Percentiles rank a stretch among this genome's conserved stretches.
Conservation (phyloP, 345 rosid genomes). For the Boechera divaricarpa region DNA sequence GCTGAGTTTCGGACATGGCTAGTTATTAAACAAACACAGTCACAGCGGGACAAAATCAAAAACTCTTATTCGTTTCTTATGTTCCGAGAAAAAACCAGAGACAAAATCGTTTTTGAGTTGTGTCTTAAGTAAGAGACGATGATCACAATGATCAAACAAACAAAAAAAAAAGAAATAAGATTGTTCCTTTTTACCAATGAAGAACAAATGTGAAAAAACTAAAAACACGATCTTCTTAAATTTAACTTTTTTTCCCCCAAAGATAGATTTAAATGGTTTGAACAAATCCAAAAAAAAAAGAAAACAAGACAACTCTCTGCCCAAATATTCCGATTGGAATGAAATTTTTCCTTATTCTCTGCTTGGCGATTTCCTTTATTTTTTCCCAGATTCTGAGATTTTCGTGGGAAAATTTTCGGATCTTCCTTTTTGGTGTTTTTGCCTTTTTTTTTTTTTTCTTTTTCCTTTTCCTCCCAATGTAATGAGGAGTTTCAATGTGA, state of each 20-base stretch:
- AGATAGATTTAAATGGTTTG: conserved; percentile 42
- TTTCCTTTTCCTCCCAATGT: neutral
- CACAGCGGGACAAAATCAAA: conserved; percentile 17
- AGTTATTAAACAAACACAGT: conserved; percentile 30
- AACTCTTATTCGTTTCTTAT: conserved; percentile 13
- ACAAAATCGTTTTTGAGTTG: conserved; percentile 13
- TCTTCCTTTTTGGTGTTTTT: conserved; percentile 38
- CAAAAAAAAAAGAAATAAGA: conserved; percentile 14
- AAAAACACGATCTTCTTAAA: conserved; percentile 19
- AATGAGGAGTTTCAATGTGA: conserved; percentile 42
- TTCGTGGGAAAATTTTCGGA: conserved; percentile 53
- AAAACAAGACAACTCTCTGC: conserved; percentile 44
- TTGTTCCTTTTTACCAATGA: conserved; percentile 20
- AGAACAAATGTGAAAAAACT: conserved; percentile 29
- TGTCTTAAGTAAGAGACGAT: conserved; percentile 27
- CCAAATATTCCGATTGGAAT: conserved; percentile 59
- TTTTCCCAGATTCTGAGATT: conserved; percentile 47
- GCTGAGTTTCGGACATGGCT: conserved; percentile 74
- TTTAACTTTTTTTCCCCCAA: conserved; percentile 33
- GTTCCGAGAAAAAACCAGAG: conserved; percentile 11
- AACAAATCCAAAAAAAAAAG: conserved; percentile 40
- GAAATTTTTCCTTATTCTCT: conserved; percentile 44
- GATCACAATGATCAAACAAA: conserved; percentile 47
- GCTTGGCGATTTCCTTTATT: conserved; percentile 28
- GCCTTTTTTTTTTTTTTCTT: conserved; percentile 1